Base-by-base conservation (phyloP, 306 rosid genomes). In the Begonia loranthoides region DNA sequence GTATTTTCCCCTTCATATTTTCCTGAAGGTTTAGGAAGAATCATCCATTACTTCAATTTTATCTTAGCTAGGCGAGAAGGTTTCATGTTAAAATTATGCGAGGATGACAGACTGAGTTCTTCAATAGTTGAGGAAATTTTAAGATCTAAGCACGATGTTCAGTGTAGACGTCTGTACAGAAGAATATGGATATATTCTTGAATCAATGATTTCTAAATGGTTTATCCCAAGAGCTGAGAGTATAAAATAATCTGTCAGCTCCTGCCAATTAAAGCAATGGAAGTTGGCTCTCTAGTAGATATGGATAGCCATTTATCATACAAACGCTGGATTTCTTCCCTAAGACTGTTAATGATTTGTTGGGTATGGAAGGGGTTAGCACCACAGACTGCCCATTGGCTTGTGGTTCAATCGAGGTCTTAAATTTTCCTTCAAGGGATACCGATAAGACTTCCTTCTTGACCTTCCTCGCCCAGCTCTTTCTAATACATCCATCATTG, bases 291-390 rank as follows among this genome's bases (percentile, higher is more conserved):
- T n/a, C n/a, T n/a, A n/a, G n/a, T n/a, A n/a, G n/a, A n/a, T n/a
- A n/a, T n/a, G n/a, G n/a, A n/a, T n/a, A 66, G 57, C 47, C 95
- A 94, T 0, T 87, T 73, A 13, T 90, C 67, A 12, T 85, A 90
- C 97, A 90, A 82, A 1, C 97, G 80, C 76, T 82, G 94, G 60
- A 90, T 90, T 69, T 90, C 92, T 60, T 90, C 95, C 74, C 97
- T 80, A 64, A 90, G 65, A 77, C 95, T 1, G 83, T 78, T 59
- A 90, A 73, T 11, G 82, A 80, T 70, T 85, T 76, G 61, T 78
- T 75, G 0, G 95, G 76, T 44, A 90, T 78, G 54, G 83, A 69
- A 4, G 92, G 92, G 51, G 92, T 78, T 45, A 90, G 78, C 68
- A 85, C 94, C 57, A 82, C 74, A 90, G 76, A 53, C 85, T 95